A percentile compares a stretch with the other conserved stretches of the same genome.
phyloP scores from a whole-genome alignment of 106 monocot species.

The Agapanthus africanus region DNA sequence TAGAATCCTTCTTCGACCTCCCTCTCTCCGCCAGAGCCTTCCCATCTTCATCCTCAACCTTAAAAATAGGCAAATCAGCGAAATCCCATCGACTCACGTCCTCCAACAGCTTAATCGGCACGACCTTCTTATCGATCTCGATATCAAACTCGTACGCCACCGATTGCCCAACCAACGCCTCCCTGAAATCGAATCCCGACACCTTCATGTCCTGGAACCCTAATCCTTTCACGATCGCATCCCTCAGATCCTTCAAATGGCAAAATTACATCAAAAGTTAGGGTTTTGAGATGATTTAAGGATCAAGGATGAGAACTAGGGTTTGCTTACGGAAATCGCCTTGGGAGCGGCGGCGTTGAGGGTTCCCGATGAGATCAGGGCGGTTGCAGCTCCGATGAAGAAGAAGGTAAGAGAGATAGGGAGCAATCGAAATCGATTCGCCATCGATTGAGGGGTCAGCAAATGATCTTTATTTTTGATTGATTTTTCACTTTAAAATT shows the following conservation, averaged over 20 bases:
- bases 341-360: slow-evolving; percentile 57
- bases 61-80: slow-evolving; percentile 49
- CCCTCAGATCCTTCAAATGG: slow-evolving; percentile 72
- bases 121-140: slow-evolving; percentile 59
- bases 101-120: slow-evolving; percentile 78
- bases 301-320: neutral
- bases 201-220: slow-evolving; percentile 54
- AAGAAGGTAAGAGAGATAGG: slow-evolving; percentile 14
- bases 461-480: no score
- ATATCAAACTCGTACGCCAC: slow-evolving; percentile 84
- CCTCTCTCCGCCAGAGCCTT: slow-evolving; percentile 32
- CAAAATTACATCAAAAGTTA: neutral
- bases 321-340: slow-evolving; percentile 48
- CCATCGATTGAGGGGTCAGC: no score
- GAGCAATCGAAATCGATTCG: neutral
- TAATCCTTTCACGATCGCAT: slow-evolving; percentile 55
- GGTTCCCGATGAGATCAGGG: slow-evolving; percentile 22
- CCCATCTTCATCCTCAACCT: slow-evolving; percentile 26
- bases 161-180: slow-evolving; percentile 74
- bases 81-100: slow-evolving; percentile 72
- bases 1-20: slow-evolving; percentile 9
- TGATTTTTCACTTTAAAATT: no score
- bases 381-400: slow-evolving; percentile 18
- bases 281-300: neutral
- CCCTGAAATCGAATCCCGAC: slow-evolving; percentile 73